Conservation (phyloP, 2,329 filamentous ascomycete genomes). For the Byssoonygena ceratinophila region DNA sequence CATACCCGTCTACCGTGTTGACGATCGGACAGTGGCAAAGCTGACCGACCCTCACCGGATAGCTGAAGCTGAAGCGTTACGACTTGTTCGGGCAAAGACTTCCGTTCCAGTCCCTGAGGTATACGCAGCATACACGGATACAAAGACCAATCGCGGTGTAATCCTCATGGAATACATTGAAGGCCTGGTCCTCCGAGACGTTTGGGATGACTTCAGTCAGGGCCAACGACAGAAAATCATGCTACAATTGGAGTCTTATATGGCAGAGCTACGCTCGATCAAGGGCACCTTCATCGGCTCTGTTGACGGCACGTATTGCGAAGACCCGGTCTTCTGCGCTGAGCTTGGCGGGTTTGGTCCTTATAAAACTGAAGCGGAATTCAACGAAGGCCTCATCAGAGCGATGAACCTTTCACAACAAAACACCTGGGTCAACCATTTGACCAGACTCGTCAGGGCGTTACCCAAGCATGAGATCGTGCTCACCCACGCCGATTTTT, state of each 20-base stretch:
- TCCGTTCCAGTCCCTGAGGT: constrained; percentile 18
- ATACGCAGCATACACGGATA: constrained; percentile 15
- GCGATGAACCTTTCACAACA: constrained; percentile 14
- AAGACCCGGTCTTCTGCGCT: constrained; percentile 16
- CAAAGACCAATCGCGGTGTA: constrained; percentile 7
- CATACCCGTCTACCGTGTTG: constrained; percentile 34
- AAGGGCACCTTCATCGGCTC: constrained; percentile 17
- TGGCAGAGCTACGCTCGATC: constrained; percentile 15
- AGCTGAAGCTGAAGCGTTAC: constrained; percentile 13
- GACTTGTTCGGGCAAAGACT: constrained; percentile 16
- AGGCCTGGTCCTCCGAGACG: constrained; percentile 12
- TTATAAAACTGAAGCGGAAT: constrained; percentile 16
- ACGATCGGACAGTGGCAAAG: constrained; percentile 21
- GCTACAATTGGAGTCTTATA: constrained; percentile 13
- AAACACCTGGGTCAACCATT: constrained; percentile 14
- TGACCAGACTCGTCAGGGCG: constrained; percentile 14
- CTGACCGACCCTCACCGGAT: neutral
- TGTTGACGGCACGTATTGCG: constrained; percentile 16
- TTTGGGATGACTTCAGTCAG: constrained; percentile 13
- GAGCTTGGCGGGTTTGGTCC: constrained; percentile 15
- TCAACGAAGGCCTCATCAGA: constrained; percentile 15
- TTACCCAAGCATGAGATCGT: constrained; percentile 19
- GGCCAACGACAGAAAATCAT: constrained; percentile 11
- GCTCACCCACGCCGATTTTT: constrained; percentile 23
- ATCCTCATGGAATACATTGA: constrained; percentile 19